phyloP scores from a whole-genome alignment of 148 eudicot species.

The Suaeda aralocaspica region DNA sequence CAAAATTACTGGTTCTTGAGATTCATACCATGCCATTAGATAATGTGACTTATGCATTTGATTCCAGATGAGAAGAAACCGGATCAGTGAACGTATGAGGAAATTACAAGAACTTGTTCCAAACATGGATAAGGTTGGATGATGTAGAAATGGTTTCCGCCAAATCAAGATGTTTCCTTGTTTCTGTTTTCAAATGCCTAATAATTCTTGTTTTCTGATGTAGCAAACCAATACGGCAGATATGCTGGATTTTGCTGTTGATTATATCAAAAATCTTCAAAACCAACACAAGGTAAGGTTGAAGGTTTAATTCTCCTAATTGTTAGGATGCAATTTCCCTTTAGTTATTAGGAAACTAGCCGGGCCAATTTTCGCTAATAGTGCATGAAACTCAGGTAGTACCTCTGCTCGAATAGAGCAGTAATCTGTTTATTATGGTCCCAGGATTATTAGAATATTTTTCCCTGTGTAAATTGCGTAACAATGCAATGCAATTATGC shows the following conservation, averaged over 20 bases:
- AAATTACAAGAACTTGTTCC: slow-evolving; percentile 90
- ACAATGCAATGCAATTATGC: not conserved
- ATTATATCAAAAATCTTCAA: slow-evolving; percentile 73
- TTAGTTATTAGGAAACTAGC: not conserved
- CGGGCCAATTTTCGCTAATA: not conserved
- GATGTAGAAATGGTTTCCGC: not conserved
- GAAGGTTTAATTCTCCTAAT: not conserved
- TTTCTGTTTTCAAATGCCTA: not conserved
- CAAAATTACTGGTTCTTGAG: not conserved
- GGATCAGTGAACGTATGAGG: slow-evolving; percentile 89
- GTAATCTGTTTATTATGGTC: not conserved
- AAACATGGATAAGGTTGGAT: slow-evolving; percentile 85
- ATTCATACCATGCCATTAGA: not conserved
- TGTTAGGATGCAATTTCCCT: not conserved
- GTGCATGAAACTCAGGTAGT: not conserved
- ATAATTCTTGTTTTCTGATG: slow-evolving; percentile 17
- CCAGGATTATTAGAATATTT: not conserved
- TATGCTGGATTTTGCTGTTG: slow-evolving; percentile 87
- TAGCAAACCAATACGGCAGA: slow-evolving; percentile 93
- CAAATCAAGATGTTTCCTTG: not conserved
- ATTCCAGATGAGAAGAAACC: slow-evolving; percentile 69
- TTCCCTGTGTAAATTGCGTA: not conserved
- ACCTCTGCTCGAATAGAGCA: not conserved
- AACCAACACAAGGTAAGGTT: slow-evolving; percentile 54
- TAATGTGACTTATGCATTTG: not conserved